phyloP scores from a whole-genome alignment of 768 basidiomycete species.

The Nidularia sp. region DNA sequence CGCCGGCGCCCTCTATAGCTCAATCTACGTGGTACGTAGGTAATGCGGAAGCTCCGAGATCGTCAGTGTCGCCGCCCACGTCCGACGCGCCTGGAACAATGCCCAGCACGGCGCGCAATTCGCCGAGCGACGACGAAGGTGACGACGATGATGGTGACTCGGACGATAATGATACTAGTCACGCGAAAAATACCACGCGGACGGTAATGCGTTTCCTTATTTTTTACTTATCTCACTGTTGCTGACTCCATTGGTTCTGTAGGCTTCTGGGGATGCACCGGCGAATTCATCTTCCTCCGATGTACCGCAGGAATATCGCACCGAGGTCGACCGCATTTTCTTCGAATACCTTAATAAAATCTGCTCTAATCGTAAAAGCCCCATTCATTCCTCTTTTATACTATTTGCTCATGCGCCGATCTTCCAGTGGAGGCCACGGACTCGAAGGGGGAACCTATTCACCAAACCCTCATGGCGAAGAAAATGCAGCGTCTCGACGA shows the following conservation, averaged over 20 bases:
- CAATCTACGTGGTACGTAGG: neutral
- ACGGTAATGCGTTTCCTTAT: neutral
- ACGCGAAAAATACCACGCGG: conserved; percentile 1
- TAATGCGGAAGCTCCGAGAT: neutral
- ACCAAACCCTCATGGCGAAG: conserved; percentile 98
- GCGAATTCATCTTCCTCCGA: conserved; percentile 37
- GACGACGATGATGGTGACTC: conserved; percentile 38
- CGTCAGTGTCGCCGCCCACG: conserved; percentile 3
- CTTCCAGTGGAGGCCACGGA: conserved; percentile 84
- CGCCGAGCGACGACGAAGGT: conserved; percentile 48
- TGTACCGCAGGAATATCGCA: conserved; percentile 75
- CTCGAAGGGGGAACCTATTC: conserved; percentile 92
- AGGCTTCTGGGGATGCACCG: conserved; percentile 26
- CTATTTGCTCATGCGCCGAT: conserved; percentile 9
- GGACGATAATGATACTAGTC: conserved; percentile 31
- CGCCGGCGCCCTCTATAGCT: neutral
- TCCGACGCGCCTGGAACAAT: conserved; percentile 20
- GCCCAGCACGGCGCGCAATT: conserved; percentile 30
- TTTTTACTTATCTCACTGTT: neutral
- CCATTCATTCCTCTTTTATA: conserved; percentile 11
- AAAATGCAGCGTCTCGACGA: conserved; percentile 98
- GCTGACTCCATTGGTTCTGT: conserved; percentile 1
- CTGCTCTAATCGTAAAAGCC: conserved; percentile 83
- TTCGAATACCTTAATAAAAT: conserved; percentile 82
- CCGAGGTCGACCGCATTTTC: conserved; percentile 87